Evolutionary conservation across 164 flowering plant species (phyloP).

Genomic region (Vitis riparia): DNA sequence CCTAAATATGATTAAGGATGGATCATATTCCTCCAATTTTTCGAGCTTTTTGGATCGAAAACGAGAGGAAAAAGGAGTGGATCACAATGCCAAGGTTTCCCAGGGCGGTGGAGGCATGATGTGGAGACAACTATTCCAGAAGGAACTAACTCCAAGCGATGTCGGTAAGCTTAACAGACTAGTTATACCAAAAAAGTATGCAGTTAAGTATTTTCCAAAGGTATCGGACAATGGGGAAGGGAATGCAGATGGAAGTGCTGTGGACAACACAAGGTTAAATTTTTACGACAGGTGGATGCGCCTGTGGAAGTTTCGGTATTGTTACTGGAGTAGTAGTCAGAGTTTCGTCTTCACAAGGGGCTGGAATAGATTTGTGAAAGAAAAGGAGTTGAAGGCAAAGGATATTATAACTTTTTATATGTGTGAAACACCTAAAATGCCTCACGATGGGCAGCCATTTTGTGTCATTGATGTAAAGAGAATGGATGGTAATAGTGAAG

Average conservation of each 20-base stretch:
- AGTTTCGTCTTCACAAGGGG: conserved; percentile 55
- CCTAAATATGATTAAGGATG: conserved; percentile 53
- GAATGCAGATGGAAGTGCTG: neutral
- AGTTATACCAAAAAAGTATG: conserved; percentile 42
- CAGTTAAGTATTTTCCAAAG: conserved; percentile 34
- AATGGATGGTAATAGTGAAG: neutral
- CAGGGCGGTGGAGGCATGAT: conserved; percentile 2
- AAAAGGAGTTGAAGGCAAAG: conserved; percentile 30
- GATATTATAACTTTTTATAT: conserved; percentile 32
- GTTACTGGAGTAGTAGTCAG: conserved; percentile 58
- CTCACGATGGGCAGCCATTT: neutral
- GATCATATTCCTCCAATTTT: conserved; percentile 42
- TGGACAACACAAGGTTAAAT: conserved; percentile 19
- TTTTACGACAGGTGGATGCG: conserved; percentile 37
- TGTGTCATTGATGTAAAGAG: conserved; percentile 23
- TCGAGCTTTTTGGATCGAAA: conserved; percentile 21
- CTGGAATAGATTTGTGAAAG: conserved; percentile 50
- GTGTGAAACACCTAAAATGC: conserved; percentile 13
- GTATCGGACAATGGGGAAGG: conserved; percentile 5
- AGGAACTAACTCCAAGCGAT: conserved; percentile 47
- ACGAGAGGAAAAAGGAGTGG: neutral
- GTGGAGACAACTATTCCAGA: conserved; percentile 34
- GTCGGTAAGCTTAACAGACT: conserved; percentile 47
- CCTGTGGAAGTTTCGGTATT: conserved; percentile 44
- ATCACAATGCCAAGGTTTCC: neutral